phyloP scores from a whole-genome alignment of 495 filamentous ascomycete genomes.

The Aspergillus saccharolyticus region DNA sequence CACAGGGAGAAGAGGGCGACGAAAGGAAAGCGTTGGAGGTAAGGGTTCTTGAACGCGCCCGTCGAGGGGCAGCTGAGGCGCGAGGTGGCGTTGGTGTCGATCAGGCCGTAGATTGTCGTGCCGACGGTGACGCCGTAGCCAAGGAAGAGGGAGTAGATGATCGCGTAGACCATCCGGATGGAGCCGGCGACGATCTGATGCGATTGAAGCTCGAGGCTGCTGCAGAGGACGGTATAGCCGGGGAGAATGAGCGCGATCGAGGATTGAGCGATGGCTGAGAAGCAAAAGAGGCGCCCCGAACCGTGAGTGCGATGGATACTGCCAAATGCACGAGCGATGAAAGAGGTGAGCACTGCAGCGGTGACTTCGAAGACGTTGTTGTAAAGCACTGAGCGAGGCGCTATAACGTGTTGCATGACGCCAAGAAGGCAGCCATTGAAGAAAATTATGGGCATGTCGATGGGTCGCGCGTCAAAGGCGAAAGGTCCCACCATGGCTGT shows the following conservation, averaged over 20 bases:
- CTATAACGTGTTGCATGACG: constrained; percentile 68
- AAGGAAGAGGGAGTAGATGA: constrained; percentile 88
- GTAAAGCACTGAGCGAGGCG: constrained; percentile 67
- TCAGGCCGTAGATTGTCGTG: constrained; percentile 77
- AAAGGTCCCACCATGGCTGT: constrained; percentile 76
- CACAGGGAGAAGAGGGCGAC: constrained; percentile 51
- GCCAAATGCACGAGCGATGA: constrained; percentile 76
- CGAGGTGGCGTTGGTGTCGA: constrained; percentile 67
- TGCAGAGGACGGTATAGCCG: constrained; percentile 77
- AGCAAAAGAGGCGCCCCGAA: constrained; percentile 58
- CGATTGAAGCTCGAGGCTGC: constrained; percentile 78
- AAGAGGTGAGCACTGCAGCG: constrained; percentile 76
- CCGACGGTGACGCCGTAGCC: constrained; percentile 93
- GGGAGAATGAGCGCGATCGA: constrained; percentile 90
- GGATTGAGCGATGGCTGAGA: constrained; percentile 82
- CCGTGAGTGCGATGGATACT: constrained; percentile 47
- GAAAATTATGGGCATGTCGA: constrained; percentile 84
- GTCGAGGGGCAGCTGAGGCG: constrained; percentile 57
- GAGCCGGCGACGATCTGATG: constrained; percentile 82
- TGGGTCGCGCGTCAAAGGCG: constrained; percentile 74
- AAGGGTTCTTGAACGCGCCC: constrained; percentile 24
- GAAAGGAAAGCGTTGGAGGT: constrained; percentile 46
- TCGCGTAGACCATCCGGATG: constrained; percentile 88
- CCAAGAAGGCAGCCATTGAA: constrained; percentile 78
- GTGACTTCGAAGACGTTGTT: constrained; percentile 85